phyloP scores from a whole-genome alignment of 495 filamentous ascomycete genomes.

The Rusavskia elegans region DNA sequence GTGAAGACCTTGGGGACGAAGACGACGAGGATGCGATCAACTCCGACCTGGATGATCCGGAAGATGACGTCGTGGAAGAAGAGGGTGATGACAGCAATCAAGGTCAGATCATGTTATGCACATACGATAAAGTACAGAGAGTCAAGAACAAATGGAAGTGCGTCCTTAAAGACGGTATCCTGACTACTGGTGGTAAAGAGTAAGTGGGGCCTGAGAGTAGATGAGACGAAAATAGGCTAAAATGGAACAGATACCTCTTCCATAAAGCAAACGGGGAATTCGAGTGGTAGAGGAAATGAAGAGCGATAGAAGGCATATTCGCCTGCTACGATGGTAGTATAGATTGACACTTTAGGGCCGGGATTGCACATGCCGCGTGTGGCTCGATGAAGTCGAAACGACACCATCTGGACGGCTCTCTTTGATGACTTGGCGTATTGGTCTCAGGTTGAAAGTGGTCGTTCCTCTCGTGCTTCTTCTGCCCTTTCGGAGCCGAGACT shows the following conservation, averaged over 20 bases:
- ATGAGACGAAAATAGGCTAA: slow-evolving; percentile 8
- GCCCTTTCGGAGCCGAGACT: too few species aligned
- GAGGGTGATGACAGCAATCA: slow-evolving; percentile 64
- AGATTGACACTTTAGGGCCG: too few species aligned
- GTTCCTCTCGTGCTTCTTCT: too few species aligned
- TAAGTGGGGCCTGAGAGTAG: slow-evolving; percentile 23
- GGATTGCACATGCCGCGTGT: too few species aligned
- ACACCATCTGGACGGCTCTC: too few species aligned
- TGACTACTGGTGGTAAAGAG: slow-evolving; percentile 82
- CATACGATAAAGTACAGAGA: slow-evolving; percentile 96
- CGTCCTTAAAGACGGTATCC: slow-evolving; percentile 86
- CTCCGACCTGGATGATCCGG: slow-evolving; percentile 90
- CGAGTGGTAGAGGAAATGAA: slow-evolving; percentile 54
- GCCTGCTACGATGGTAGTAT: too few species aligned
- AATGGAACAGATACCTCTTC: slow-evolving; percentile 61
- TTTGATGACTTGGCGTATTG: too few species aligned
- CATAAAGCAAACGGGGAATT: slow-evolving; percentile 95
- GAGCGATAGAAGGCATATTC: not conserved
- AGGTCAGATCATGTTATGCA: slow-evolving; percentile 88
- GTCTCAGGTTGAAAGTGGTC: too few species aligned
- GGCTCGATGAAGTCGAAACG: too few species aligned
- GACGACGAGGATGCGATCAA: slow-evolving; percentile 89
- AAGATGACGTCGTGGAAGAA: slow-evolving; percentile 63
- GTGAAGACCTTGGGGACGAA: slow-evolving; percentile 31
- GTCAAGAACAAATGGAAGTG: slow-evolving; percentile 99